A percentile compares a stretch with the other conserved stretches of the same genome.
Conservation (phyloP, 176 grass and related monocot genomes). For the Bothriochloa decipiens region DNA sequence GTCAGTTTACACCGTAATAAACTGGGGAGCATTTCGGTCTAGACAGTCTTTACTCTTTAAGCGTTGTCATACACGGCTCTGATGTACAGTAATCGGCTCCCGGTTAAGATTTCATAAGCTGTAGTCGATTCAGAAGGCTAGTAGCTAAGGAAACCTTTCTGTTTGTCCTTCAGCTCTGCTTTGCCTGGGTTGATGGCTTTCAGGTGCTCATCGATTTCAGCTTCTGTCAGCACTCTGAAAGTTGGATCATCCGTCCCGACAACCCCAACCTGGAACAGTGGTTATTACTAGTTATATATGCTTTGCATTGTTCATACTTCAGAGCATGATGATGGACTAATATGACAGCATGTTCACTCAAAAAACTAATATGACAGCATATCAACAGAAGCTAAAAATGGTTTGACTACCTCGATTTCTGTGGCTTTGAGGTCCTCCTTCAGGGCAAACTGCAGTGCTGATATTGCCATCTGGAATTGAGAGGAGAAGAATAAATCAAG, state of each 20-base stretch:
- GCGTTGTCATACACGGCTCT: not conserved
- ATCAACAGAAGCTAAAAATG: not conserved
- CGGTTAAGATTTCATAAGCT: not conserved
- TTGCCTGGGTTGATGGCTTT: not conserved
- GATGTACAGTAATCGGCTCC: not conserved
- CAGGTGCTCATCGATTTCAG: conserved; percentile 26
- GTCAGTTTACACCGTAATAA: not conserved
- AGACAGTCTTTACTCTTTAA: not conserved
- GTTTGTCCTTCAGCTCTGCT: not conserved
- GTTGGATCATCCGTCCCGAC: conserved; percentile 20
- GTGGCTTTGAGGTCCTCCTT: not conserved
- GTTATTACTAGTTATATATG: not conserved
- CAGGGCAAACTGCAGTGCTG: conserved; percentile 29
- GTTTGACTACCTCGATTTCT: conserved; percentile 31
- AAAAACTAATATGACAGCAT: not conserved
- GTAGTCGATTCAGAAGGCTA: conserved; percentile 7
- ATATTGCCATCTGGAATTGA: conserved; percentile 39
- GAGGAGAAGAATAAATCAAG: not conserved
- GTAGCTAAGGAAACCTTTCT: not conserved
- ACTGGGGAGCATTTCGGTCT: not conserved
- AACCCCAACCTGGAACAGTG: conserved; percentile 25
- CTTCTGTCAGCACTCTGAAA: not conserved
- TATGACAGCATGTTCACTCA: no score
- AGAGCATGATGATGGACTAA: not conserved
- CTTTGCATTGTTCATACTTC: not conserved